A percentile compares a stretch with the other conserved stretches of the same genome.
Conservation (phyloP, 1,139 yeast genomes). For the Saccharomyces hybrid region DNA sequence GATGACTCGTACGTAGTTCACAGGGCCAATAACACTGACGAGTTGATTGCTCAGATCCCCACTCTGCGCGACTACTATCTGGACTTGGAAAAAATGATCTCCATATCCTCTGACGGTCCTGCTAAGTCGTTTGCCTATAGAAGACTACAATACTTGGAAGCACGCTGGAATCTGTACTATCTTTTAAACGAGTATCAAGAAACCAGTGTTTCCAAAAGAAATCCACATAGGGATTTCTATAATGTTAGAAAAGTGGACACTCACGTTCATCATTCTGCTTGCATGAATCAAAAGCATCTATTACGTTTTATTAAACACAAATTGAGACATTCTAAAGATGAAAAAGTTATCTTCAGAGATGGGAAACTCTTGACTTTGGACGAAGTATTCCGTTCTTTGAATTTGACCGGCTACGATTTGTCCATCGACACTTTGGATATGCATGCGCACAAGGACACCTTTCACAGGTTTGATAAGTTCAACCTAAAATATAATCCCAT, state of each 20-base stretch:
- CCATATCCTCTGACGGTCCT: conserved; percentile 87
- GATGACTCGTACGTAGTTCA: conserved; percentile 66
- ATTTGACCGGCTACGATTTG: conserved; percentile 86
- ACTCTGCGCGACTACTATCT: conserved; percentile 71
- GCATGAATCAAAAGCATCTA: conserved; percentile 97
- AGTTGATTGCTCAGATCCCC: conserved; percentile 56
- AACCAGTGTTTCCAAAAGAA: conserved; percentile 69
- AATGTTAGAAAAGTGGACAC: conserved; percentile 98
- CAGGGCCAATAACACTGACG: conserved; percentile 32
- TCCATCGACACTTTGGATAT: conserved; percentile 95
- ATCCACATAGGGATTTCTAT: conserved; percentile 95
- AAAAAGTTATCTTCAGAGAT: conserved; percentile 88
- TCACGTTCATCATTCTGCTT: conserved; percentile 97
- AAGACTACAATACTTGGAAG: conserved; percentile 86
- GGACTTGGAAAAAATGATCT: conserved; percentile 66
- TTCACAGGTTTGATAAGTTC: conserved; percentile 96
- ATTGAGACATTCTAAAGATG: conserved; percentile 70
- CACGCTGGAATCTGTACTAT: conserved; percentile 89
- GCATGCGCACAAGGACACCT: conserved; percentile 98
- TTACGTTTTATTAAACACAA: conserved; percentile 90
- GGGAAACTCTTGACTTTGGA: conserved; percentile 78
- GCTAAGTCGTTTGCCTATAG: conserved; percentile 95
- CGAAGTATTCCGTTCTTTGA: conserved; percentile 83
- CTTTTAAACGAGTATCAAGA: conserved; percentile 89
- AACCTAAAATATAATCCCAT: conserved; percentile 95